Evolutionary conservation across 768 basidiomycete genomes (phyloP), one percentile per base, ranked within the genome.

Genomic region (Mrakia blollopis): DNA sequence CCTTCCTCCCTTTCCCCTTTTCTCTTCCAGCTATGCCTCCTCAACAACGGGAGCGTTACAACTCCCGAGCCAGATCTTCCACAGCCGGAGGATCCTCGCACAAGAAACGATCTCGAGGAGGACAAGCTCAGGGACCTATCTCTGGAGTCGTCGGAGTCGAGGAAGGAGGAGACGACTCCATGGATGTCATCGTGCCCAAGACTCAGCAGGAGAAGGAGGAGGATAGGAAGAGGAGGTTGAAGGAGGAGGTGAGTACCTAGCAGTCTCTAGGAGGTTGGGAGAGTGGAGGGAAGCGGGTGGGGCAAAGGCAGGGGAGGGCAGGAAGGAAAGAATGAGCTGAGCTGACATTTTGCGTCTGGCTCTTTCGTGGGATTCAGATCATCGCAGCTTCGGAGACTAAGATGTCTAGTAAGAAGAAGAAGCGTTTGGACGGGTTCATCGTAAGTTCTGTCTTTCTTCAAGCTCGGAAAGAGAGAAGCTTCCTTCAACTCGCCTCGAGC

Each of bases 341-440:
- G 69, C 69, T 71, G 69, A 71, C 69, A 30, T 71, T 50, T 71
- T 30, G 28, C 47, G 3, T 62, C 10, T 74, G 28, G 52, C 21
- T 32, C 52, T 18, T 16, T 57, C 3, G 21, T 14, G 39, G 5
- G 44, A 44, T 14, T 44, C 7, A 76, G 75, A 69, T 76, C 37
- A 69, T 76, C 18, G 75, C 75, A 16, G 75, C 67, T 16, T 69
- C 75, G 13, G 88, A 91, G 63, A 88, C 88, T 5, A 91, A 91
- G 81, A 89, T 92, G 86, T 91, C 88, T 62, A 88, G 85, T 76
- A 94, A 94, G 85, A 95, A 93, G 85, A 90, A 89, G 85, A 94
- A 91, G 83, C 86, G 92, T 72, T 85, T 98, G 7, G 95, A 98
- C 79, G 92, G 92, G 79, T 98, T 94, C 81, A 94, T 98, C 80